These are phyloP conservation scores for Hypoxylon sp. DNA, from an alignment of 2,329 filamentous ascomycete species.

Conservation along the genomic window DNA sequence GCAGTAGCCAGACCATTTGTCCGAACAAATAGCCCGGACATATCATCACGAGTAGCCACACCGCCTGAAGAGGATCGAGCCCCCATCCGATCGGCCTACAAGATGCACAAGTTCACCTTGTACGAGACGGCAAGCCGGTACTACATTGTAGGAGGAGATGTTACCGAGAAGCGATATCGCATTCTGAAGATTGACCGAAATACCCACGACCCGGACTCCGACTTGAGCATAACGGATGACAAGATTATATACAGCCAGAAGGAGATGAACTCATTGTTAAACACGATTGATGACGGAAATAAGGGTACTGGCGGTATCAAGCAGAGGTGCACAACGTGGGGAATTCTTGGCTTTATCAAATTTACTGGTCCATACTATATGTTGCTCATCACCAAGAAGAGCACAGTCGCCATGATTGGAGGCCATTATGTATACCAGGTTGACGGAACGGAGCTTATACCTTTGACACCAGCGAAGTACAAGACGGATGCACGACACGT, in stretches of 20 bases:
- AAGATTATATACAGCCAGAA: constrained; percentile 92
- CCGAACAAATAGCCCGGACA: constrained; percentile 62
- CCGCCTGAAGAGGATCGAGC: constrained; percentile 41
- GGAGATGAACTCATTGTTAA: constrained; percentile 92
- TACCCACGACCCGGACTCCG: constrained; percentile 74
- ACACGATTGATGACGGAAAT: constrained; percentile 95
- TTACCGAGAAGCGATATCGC: constrained; percentile 86
- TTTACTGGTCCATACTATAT: constrained; percentile 98
- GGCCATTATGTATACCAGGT: constrained; percentile 97
- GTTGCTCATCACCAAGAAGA: constrained; percentile 94
- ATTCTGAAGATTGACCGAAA: constrained; percentile 96
- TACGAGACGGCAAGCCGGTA: constrained; percentile 95
- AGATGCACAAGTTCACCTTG: constrained; percentile 96
- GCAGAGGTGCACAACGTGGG: constrained; percentile 90
- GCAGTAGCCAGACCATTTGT: constrained; percentile 66
- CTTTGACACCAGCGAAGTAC: constrained; percentile 79
- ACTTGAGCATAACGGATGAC: constrained; percentile 88
- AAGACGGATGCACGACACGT: constrained; percentile 81
- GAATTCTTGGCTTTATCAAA: constrained; percentile 90
- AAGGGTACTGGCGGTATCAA: constrained; percentile 89
- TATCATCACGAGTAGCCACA: constrained; percentile 41
- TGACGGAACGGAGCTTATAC: constrained; percentile 90
- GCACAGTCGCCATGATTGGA: constrained; percentile 93
- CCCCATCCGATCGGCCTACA: constrained; percentile 56
- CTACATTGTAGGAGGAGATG: constrained; percentile 92